A percentile compares a stretch with the other conserved stretches of the same genome.
Conservation (phyloP, 192 early-diverging fungal genomes). For the Backusella parvicylindrica region DNA sequence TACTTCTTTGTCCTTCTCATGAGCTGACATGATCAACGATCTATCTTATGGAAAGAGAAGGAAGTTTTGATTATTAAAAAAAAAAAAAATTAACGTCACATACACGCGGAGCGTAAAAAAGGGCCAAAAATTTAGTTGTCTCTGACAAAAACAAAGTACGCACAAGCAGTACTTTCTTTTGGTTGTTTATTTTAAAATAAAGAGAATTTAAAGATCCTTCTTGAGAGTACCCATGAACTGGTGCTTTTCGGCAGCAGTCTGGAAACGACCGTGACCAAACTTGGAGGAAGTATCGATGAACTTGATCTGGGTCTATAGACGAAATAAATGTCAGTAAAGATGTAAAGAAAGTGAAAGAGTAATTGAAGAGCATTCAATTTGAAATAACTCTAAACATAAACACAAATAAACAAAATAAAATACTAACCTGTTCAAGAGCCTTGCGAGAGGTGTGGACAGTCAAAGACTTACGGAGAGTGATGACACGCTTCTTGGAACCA, state of each 20-base stretch:
- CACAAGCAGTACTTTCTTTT: not conserved
- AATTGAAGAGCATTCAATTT: not conserved
- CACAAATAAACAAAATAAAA: not conserved
- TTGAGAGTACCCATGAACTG: slow-evolving; percentile 90
- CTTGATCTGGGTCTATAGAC: slow-evolving; percentile 74
- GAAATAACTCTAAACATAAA: not conserved
- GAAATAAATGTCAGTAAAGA: not conserved
- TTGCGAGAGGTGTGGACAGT: slow-evolving; percentile 95
- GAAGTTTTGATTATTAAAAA: not conserved
- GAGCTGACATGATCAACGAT: not conserved
- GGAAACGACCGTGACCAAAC: slow-evolving; percentile 99
- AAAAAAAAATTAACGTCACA: not conserved
- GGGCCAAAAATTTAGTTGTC: not conserved
- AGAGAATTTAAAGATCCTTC: slow-evolving; percentile 62
- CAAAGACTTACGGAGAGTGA: slow-evolving; percentile 98
- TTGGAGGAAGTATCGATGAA: slow-evolving; percentile 99
- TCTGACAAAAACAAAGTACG: not conserved
- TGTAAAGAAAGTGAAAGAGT: not conserved
- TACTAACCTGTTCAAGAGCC: slow-evolving; percentile 77
- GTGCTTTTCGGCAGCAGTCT: slow-evolving; percentile 95
- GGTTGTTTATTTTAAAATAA: slow-evolving; percentile 26
- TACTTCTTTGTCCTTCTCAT: not conserved
- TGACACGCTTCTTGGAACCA: slow-evolving; percentile 95
- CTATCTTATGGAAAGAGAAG: not conserved
- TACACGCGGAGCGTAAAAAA: not conserved